These are phyloP conservation scores for Xenoacremonium recifei DNA, from an alignment of 2,329 filamentous ascomycete genomes.

Conservation along the genomic window DNA sequence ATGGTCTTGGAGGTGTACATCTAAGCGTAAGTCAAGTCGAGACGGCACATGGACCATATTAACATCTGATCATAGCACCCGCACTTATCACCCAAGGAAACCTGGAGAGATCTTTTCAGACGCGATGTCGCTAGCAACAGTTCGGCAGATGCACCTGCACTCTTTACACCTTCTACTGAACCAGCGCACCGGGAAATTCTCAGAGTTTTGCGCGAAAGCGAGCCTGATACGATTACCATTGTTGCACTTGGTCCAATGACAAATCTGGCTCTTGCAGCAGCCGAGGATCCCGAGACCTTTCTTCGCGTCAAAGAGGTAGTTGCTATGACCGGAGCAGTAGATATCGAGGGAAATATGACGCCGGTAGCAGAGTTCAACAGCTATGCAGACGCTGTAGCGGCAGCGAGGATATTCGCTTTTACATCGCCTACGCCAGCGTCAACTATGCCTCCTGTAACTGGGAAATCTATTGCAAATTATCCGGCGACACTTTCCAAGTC, in stretches of 20 bases:
- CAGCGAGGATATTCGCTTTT: conserved; percentile 39
- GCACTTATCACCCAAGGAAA: no score
- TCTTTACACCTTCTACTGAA: background rate
- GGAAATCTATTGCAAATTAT: no score
- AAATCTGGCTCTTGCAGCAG: conserved; percentile 78
- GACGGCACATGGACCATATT: no score
- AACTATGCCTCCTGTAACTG: no score
- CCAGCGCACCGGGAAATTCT: conserved; percentile 78
- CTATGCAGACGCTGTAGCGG: conserved; percentile 73
- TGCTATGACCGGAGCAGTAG: conserved; percentile 82
- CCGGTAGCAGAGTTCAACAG: conserved; percentile 87
- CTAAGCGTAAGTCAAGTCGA: no score
- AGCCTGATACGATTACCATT: conserved; percentile 75
- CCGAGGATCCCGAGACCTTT: conserved; percentile 79
- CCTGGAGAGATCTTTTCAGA: no score
- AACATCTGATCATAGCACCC: no score
- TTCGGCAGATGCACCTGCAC: no score
- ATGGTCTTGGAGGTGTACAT: no score
- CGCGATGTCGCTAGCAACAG: no score
- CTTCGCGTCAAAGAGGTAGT: conserved; percentile 79
- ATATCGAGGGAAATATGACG: conserved; percentile 70
- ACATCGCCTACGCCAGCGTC: background rate
- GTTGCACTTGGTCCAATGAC: conserved; percentile 84
- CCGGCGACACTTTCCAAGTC: no score
- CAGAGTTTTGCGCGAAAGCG: conserved; percentile 70